Evolutionary conservation across 2,329 filamentous ascomycete species (phyloP), one percentile per base, ranked within the genome.

Genomic region (Trichothecium roseum): DNA sequence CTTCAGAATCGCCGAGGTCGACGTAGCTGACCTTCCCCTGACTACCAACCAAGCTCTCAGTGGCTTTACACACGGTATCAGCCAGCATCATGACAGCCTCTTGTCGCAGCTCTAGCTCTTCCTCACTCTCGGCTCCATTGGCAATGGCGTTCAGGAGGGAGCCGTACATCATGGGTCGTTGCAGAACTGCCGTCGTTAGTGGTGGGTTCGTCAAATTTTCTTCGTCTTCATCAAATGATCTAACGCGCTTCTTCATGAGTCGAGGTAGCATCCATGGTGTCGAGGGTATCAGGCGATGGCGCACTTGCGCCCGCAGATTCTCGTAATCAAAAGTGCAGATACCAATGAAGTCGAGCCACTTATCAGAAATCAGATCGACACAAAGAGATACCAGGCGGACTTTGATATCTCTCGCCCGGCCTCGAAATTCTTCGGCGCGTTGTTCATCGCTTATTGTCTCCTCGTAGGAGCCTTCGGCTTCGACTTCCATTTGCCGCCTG

Each of bases 281-380:
- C n/a, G n/a, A n/a, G n/a, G n/a, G n/a, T n/a, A n/a, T n/a, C n/a
- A 18, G 16, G n/a, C 31, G 8, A 4, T 33, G 31, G 4, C 17
- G 31, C 12, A 33, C 17, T 14, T 33, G 31, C 15, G 31, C 14
- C 6, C 31, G 31, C 4, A 33, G 20, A 4, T 22, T 22, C 13
- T 32, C 13, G 30, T 15, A 33, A 14, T 33, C 31, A 14, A 33
- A 33, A 10, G 31, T 33, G 18, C 31, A 33, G 10, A 33, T 33
- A 9, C 31, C 31, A 13, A 33, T 20, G 18, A 33, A n/a, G 31
- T 33, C 31, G 6, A 13, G 17, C 18, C 31, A 18, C n/a, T 4
- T 33, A 3, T 1, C 30, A 32, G 8, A 17, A 32, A 32, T 9
- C 16, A 15, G 16, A 22, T 22, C 15, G 20, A 17, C 6, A 16